Evolutionary conservation across 192 early-diverging fungal genomes (phyloP).

Genomic region (Coemansia sp.): DNA sequence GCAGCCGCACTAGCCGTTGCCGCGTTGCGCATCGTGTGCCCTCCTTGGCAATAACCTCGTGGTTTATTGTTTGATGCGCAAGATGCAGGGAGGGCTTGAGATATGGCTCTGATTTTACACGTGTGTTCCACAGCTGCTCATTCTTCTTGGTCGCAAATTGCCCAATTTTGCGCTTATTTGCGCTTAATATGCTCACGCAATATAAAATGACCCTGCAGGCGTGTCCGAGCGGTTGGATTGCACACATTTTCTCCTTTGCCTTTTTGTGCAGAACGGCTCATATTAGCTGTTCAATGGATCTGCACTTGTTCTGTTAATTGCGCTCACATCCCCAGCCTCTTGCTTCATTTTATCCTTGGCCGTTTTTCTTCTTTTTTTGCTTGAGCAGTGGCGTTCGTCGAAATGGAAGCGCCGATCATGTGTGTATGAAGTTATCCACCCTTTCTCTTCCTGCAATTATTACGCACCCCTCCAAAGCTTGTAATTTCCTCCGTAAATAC

Average conservation of each 20-base stretch:
- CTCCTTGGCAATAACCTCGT: neutral
- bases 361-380: neutral
- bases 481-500: neutral
- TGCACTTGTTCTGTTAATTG: neutral
- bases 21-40: neutral
- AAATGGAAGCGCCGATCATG: slow-evolving; percentile 14
- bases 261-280: neutral
- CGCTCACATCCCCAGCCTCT: neutral
- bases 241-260: neutral
- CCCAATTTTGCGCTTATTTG: too few relatives aligned
- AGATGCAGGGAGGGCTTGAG: too few relatives aligned
- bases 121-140: too few relatives aligned
- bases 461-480: slow-evolving; percentile 1
- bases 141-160: too few relatives aligned
- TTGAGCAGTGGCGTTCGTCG: slow-evolving; percentile 12
- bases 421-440: slow-evolving; percentile 1
- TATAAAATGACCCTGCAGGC: too few relatives aligned
- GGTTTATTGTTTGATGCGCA: too few relatives aligned
- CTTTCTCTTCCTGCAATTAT: slow-evolving; percentile 1
- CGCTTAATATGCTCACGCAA: too few relatives aligned
- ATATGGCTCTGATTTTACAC: too few relatives aligned
- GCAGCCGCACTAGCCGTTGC: neutral
- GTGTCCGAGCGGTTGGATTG: too few relatives aligned
- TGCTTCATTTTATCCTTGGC: neutral
- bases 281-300: too few relatives aligned